These are phyloP conservation scores for Mucor irregularis DNA, from an alignment of 371 early-diverging fungal genomes.

Conservation along the genomic window DNA sequence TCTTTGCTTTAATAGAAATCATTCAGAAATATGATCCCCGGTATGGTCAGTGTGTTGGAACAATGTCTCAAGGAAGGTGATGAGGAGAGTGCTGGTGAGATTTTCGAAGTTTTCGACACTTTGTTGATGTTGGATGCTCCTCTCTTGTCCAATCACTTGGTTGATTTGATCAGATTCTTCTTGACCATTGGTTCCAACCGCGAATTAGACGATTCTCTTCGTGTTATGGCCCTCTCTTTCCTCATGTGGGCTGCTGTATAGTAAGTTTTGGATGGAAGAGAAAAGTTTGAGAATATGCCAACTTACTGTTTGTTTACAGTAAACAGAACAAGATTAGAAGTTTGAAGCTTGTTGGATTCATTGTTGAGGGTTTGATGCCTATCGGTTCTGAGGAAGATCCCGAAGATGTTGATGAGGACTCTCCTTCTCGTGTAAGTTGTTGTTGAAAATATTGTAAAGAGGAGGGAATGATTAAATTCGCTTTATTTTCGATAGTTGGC, in stretches of 20 bases:
- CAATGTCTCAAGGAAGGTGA: constrained; percentile 69
- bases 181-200: constrained; percentile 69
- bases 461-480: neutral
- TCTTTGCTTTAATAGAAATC: constrained; percentile 34
- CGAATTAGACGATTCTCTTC: constrained; percentile 65
- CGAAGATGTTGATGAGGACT: constrained; percentile 84
- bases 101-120: constrained; percentile 84
- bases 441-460: neutral
- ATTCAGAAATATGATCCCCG: constrained; percentile 73
- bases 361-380: constrained; percentile 79
- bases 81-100: constrained; percentile 71
- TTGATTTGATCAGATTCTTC: constrained; percentile 79
- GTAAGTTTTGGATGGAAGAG: constrained; percentile 43
- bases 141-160: constrained; percentile 74
- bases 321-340: constrained; percentile 82
- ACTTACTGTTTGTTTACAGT: constrained; percentile 25
- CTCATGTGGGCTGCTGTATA: constrained; percentile 83
- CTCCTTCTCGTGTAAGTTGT: constrained; percentile 71
- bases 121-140: constrained; percentile 80
- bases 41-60: constrained; percentile 83
- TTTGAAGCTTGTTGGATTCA: constrained; percentile 72
- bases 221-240: constrained; percentile 83
- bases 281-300: neutral
- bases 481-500: constrained; percentile 38
- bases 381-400: constrained; percentile 85